These are phyloP conservation scores for Trametes meyenii DNA, from an alignment of 768 basidiomycete genomes.

Conservation along the genomic window DNA sequence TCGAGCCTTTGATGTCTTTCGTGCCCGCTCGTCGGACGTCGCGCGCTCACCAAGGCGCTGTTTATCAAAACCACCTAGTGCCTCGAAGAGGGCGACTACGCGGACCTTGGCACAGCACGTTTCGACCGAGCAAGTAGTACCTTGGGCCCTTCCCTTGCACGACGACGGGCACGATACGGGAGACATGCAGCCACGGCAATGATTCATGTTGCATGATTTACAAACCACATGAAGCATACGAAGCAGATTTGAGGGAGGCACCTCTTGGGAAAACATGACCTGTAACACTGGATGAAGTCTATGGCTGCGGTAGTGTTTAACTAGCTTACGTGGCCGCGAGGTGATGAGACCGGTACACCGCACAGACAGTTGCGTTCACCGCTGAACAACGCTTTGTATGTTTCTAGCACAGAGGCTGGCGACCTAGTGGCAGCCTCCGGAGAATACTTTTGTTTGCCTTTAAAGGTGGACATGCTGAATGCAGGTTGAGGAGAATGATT, in stretches of 20 bases:
- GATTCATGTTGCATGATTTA: conserved; percentile 44
- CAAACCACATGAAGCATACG: conserved; percentile 49
- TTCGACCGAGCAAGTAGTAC: conserved; percentile 39
- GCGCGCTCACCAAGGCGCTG: conserved; percentile 46
- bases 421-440: conserved; percentile 1
- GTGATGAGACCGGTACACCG: conserved; percentile 38
- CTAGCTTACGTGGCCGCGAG: conserved; percentile 44
- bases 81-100: conserved; percentile 54
- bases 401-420: conserved; percentile 27
- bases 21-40: conserved; percentile 43
- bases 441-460: conserved; percentile 11
- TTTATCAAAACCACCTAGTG: conserved; percentile 52
- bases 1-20: conserved; percentile 30
- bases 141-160: conserved; percentile 46
- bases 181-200: conserved; percentile 54
- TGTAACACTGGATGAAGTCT: conserved; percentile 25
- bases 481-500: conserved; percentile 15
- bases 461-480: conserved; percentile 11
- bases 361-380: conserved; percentile 43
- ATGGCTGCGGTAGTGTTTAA: conserved; percentile 18
- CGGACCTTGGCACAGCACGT: conserved; percentile 51
- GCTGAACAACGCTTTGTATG: conserved; percentile 41
- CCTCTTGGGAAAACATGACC: conserved; percentile 33
- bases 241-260: conserved; percentile 30
- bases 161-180: conserved; percentile 40